Base-by-base conservation (phyloP, 169 alveolate genomes). In the Hepatocystis sp. region DNA sequence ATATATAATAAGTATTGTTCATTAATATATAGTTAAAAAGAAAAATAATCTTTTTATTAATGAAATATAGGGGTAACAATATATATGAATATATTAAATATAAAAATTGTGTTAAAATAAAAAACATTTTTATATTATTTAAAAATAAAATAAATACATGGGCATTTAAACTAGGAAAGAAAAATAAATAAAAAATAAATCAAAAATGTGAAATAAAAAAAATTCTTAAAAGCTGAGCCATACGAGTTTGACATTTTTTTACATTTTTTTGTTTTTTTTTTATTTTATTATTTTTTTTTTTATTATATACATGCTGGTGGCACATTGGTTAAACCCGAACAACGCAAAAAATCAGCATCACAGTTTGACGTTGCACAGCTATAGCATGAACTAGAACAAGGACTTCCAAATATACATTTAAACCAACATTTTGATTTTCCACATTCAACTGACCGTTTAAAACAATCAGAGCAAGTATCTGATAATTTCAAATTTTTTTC, bases 361-460 rank as follows among this genome's bases (percentile, higher is more conserved):
- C 88, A 76, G 39, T 64, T 32, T 4, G 36, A 8, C 0, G 40
- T 17, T 8, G 61, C 88, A 39, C 88, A 76, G 11, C 58, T 15
- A 52, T 56, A 76, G 11, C 88, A 76, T 15, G 27, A 19, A 25
- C 58, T 55, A 11, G 42, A 8, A 11, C 88, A 76, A 2, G 88
- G 88, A 8, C 30, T 40, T 28, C 88, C 76, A 46, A 76, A 76
- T 19, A 76, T 15, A 23, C 88, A 76, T 11, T 49, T 44, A 0
- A 76, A 27, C 88, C 88, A 76, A 13, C 88, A 76, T 21, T 76
- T 76, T 30, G 88, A 76, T 63, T 58, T 56, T 13, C 88, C 88
- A 56, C 88, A 76, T 30, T 56, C 64, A 11, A 76, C 88, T 19
- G 88, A 76, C 5, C 58, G 34, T 56, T 58, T 30, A 46, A 76